A percentile compares a stretch with the other conserved stretches of the same genome.
Conservation (phyloP, 2,329 filamentous ascomycete species). For the Neonectria hederae region DNA sequence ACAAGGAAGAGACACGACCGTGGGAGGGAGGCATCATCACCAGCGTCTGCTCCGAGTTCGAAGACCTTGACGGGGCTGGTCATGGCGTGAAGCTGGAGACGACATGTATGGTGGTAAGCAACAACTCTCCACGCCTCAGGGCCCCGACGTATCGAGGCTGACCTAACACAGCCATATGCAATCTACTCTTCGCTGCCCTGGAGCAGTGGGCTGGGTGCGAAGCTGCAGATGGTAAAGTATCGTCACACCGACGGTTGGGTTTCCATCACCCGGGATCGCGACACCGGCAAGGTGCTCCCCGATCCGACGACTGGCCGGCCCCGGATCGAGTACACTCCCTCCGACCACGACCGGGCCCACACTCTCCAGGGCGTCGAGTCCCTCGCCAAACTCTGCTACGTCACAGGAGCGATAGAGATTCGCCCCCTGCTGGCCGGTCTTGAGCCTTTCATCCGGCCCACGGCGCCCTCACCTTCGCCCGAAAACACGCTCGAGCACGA, state of each 20-base stretch:
- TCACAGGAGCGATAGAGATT: conserved; percentile 84
- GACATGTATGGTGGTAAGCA: conserved; percentile 71
- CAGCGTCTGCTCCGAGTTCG: conserved; percentile 77
- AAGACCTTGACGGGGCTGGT: conserved; percentile 81
- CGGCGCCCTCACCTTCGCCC: conserved; percentile 30
- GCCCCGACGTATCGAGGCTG: conserved; percentile 18
- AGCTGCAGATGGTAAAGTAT: conserved; percentile 74
- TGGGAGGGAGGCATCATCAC: conserved; percentile 85
- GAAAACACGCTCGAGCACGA: conserved; percentile 28
- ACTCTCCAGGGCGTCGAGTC: conserved; percentile 77
- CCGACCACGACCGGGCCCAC: conserved; percentile 75
- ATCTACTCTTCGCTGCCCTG: conserved; percentile 73
- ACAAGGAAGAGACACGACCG: conserved; percentile 73
- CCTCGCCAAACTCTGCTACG: conserved; percentile 79
- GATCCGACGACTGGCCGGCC: conserved; percentile 74
- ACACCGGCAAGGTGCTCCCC: conserved; percentile 77
- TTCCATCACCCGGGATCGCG: conserved; percentile 77
- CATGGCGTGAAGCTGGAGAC: conserved; percentile 87
- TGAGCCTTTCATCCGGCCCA: conserved; percentile 64
- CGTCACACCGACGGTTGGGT: conserved; percentile 78
- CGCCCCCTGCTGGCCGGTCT: conserved; percentile 70
- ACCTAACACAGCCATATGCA: conserved; percentile 64
- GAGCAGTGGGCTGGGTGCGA: conserved; percentile 74
- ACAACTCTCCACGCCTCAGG: not conserved
- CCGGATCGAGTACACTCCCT: conserved; percentile 75